Evolutionary conservation across 805 yeast species (phyloP).

Genomic region (Naumovozyma dairenensis): DNA sequence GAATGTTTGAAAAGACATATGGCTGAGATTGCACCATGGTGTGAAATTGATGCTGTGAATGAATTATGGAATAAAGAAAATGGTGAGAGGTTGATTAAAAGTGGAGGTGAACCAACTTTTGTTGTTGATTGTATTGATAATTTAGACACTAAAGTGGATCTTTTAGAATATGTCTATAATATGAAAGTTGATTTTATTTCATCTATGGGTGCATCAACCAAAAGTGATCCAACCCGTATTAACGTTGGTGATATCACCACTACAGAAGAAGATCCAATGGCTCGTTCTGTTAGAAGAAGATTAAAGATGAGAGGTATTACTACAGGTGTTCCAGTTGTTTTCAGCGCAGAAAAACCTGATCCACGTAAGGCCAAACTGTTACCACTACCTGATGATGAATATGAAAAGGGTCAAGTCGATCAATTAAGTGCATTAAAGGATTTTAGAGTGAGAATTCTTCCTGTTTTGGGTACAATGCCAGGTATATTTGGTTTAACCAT

Average conservation of each 20-base stretch:
- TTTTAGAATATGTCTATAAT: conserved; percentile 61
- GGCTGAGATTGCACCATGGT: conserved; percentile 85
- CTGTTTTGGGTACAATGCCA: conserved; percentile 95
- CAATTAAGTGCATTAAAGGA: conserved; percentile 80
- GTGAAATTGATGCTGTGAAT: conserved; percentile 64
- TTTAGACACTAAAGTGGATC: conserved; percentile 91
- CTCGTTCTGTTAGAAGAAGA: conserved; percentile 77
- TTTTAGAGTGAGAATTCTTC: conserved; percentile 88
- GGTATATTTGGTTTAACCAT: conserved; percentile 89
- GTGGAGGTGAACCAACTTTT: conserved; percentile 53
- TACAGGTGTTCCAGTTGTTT: conserved; percentile 75
- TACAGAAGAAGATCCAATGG: conserved; percentile 90
- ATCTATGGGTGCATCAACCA: conserved; percentile 96
- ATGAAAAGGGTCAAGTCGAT: conserved; percentile 49
- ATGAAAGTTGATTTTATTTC: conserved; percentile 61
- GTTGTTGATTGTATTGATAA: conserved; percentile 95
- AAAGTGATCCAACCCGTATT: conserved; percentile 88
- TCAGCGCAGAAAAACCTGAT: conserved; percentile 93
- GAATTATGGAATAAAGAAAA: conserved; percentile 64
- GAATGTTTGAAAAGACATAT: conserved; percentile 65
- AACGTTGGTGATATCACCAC: conserved; percentile 80
- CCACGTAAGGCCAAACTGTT: conserved; percentile 82
- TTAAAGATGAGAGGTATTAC: conserved; percentile 70
- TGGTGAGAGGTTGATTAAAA: conserved; percentile 48
- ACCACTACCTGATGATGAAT: conserved; percentile 77